Percentiles rank a stretch among this genome's conserved stretches.
These are phyloP conservation scores for Helotiales sp. DNA, from an alignment of 2,329 filamentous ascomycete genomes.

Conservation along the genomic window DNA sequence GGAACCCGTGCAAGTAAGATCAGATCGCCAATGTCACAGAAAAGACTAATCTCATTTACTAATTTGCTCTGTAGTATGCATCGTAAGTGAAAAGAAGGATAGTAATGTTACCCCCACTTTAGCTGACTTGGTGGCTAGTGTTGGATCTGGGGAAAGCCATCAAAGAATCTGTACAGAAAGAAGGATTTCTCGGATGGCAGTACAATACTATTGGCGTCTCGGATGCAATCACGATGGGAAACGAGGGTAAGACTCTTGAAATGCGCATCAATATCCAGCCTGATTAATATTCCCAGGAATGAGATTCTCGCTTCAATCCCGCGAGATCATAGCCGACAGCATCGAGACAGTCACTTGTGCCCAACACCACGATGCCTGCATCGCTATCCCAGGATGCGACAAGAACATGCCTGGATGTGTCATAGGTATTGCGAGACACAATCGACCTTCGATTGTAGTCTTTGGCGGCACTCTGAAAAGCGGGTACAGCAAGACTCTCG, in stretches of 20 bases:
- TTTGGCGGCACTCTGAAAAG: slow-evolving; percentile 92
- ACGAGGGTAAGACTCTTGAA: slow-evolving; percentile 66
- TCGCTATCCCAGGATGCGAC: slow-evolving; percentile 84
- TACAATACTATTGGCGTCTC: slow-evolving; percentile 57
- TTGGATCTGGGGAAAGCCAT: slow-evolving; percentile 86
- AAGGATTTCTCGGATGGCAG: slow-evolving; percentile 79
- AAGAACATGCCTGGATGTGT: slow-evolving; percentile 95
- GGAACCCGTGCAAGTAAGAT: slow-evolving; percentile 89
- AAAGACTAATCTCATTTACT: slow-evolving; percentile 7
- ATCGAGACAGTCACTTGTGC: slow-evolving; percentile 93
- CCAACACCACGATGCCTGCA: slow-evolving; percentile 56
- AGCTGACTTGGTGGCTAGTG: slow-evolving; percentile 46
- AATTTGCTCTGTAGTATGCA: slow-evolving; percentile 49
- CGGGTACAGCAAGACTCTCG: slow-evolving; percentile 77
- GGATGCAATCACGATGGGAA: slow-evolving; percentile 87
- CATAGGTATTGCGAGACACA: slow-evolving; percentile 90
- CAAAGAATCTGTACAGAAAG: slow-evolving; percentile 78
- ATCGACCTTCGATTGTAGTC: slow-evolving; percentile 92
- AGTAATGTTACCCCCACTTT: background rate
- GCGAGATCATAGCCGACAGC: slow-evolving; percentile 92
- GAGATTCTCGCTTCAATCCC: slow-evolving; percentile 88
- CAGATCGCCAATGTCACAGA: slow-evolving; percentile 12
- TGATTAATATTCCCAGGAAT: slow-evolving; percentile 65
- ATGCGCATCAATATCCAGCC: background rate
- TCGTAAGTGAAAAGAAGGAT: slow-evolving; percentile 46